A percentile compares a stretch with the other conserved stretches of the same genome.
These are phyloP conservation scores for Nyssa sinensis DNA, from an alignment of 148 eudicot genomes.

Conservation along the genomic window DNA sequence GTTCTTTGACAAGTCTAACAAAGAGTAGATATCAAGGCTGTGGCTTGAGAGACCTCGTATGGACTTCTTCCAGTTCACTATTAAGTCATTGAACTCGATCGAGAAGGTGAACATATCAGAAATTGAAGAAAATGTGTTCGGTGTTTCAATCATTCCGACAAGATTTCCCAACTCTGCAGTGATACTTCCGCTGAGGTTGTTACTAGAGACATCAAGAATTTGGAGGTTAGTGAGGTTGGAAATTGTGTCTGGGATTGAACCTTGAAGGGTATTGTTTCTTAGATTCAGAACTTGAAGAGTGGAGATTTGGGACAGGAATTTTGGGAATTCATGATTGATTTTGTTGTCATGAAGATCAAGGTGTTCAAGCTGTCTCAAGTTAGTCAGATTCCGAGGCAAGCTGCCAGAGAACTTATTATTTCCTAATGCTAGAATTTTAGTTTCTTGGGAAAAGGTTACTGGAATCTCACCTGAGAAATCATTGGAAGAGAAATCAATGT, in stretches of 20 bases:
- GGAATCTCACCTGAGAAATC: slow-evolving; percentile 41
- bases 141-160: slow-evolving; percentile 40
- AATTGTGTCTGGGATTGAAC: slow-evolving; percentile 38
- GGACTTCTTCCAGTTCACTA: slow-evolving; percentile 52
- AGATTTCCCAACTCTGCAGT: slow-evolving; percentile 37
- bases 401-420: slow-evolving; percentile 46
- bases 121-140: slow-evolving; percentile 23
- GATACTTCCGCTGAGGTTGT: slow-evolving; percentile 36
- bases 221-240: slow-evolving; percentile 39
- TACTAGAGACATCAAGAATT: slow-evolving; percentile 50
- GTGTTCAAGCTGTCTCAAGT: slow-evolving; percentile 34
- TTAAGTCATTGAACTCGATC: slow-evolving; percentile 38
- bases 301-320: slow-evolving; percentile 28
- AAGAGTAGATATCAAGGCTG: slow-evolving; percentile 45
- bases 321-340: slow-evolving; percentile 37
- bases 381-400: slow-evolving; percentile 34
- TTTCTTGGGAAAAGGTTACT: slow-evolving; percentile 29
- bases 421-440: slow-evolving; percentile 36
- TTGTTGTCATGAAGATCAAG: slow-evolving; percentile 53
- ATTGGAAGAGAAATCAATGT: slow-evolving; percentile 46
- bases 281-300: slow-evolving; percentile 46
- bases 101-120: slow-evolving; percentile 31
- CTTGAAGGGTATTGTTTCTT: slow-evolving; percentile 40
- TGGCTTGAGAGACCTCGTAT: slow-evolving; percentile 43
- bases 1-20: slow-evolving; percentile 51